These are phyloP conservation scores for Austroboletus niveus DNA, from an alignment of 1,284 basidiomycete species.

Conservation along the genomic window DNA sequence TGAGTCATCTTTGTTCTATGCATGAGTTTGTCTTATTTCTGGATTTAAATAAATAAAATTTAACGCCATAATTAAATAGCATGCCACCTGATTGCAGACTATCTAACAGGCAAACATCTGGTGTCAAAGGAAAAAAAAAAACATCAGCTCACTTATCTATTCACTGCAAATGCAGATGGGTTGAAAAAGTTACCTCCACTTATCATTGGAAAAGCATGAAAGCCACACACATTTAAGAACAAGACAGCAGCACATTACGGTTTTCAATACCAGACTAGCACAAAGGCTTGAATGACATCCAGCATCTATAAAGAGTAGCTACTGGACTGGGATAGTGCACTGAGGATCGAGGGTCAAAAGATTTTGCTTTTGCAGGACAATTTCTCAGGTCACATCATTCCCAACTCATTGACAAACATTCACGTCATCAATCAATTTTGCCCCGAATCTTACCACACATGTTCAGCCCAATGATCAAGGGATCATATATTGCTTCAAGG, in stretches of 20 bases:
- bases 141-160: constrained; percentile 14
- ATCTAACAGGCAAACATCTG: not conserved
- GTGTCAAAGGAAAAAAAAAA: not conserved
- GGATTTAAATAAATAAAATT: not conserved
- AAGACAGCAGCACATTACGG: constrained; percentile 14
- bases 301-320: constrained; percentile 17
- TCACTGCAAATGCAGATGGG: constrained; percentile 23
- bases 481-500: constrained; percentile 3
- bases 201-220: constrained; percentile 25
- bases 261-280: constrained; percentile 25
- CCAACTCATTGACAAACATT: not conserved
- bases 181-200: constrained; percentile 18
- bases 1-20: not conserved
- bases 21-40: not conserved
- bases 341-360: not conserved
- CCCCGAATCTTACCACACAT: not conserved
- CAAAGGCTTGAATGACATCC: constrained; percentile 29
- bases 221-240: constrained; percentile 18
- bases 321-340: not conserved
- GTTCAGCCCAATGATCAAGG: constrained; percentile 4
- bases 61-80: not conserved
- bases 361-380: constrained; percentile 9
- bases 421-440: not conserved
- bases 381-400: not conserved
- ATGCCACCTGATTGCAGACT: constrained; percentile 2